Conservation (phyloP, 768 basidiomycete genomes). For the Psilocybe azurescens region DNA sequence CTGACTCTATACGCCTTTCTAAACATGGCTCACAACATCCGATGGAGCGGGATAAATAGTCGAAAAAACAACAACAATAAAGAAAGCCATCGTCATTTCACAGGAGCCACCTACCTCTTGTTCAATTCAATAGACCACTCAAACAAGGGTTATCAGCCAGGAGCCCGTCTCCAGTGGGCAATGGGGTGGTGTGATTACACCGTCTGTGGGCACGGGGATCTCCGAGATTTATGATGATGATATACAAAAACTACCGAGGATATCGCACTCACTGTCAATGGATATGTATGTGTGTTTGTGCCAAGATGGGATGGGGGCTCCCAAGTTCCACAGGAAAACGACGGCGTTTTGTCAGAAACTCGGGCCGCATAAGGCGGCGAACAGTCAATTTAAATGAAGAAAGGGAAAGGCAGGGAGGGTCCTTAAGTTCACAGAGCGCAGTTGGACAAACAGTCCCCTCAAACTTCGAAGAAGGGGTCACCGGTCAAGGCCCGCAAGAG, state of each 20-base stretch:
- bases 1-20: not conserved
- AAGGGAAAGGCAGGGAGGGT: not conserved
- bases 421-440: not conserved
- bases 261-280: not conserved
- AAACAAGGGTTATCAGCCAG: not conserved
- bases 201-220: not conserved
- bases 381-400: conserved; percentile 1
- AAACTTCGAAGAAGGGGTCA: not conserved
- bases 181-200: too few relatives aligned
- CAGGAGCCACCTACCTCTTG: not conserved
- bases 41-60: not conserved
- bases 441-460: not conserved
- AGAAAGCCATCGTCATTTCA: not conserved
- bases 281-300: not conserved
- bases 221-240: not conserved
- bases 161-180: not conserved
- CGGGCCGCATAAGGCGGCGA: not conserved
- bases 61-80: not conserved
- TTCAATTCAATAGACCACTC: not conserved
- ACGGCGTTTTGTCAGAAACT: not conserved
- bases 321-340: not conserved
- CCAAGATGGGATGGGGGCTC: not conserved
- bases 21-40: not conserved
- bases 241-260: conserved; percentile 2
- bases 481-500: not conserved